A percentile compares a stretch with the other conserved stretches of the same genome.
These are phyloP conservation scores for Salix exigua DNA, from an alignment of 345 rosid species.

Conservation along the genomic window DNA sequence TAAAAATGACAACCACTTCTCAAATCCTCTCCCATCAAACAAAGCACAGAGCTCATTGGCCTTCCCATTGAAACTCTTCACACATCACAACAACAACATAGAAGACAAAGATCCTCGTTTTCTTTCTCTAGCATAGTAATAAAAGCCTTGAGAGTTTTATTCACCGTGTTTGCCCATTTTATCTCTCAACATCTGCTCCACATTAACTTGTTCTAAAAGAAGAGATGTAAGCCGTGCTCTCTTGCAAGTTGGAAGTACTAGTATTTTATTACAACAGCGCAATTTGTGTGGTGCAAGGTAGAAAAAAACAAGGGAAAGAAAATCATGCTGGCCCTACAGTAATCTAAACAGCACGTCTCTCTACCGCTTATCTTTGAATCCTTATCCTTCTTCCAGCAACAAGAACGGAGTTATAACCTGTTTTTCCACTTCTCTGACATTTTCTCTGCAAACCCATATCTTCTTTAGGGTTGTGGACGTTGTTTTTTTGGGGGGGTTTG, in stretches of 20 bases:
- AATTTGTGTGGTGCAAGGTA: not conserved
- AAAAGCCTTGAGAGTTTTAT: not conserved
- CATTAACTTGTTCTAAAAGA: too few relatives aligned
- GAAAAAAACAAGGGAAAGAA: not conserved
- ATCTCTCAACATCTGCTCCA: not conserved
- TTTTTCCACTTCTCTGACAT: not conserved
- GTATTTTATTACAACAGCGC: not conserved
- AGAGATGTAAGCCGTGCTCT: not conserved
- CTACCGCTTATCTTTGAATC: slow-evolving; percentile 48
- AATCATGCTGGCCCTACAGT: slow-evolving; percentile 41
- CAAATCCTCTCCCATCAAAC: too few relatives aligned
- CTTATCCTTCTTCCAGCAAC: slow-evolving; percentile 40
- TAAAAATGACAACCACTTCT: not conserved
- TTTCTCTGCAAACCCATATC: not conserved
- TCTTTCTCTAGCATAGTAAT: not conserved
- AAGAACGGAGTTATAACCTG: not conserved
- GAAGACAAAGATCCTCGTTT: not conserved
- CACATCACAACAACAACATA: not conserved
- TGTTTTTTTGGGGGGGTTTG: slow-evolving; percentile 2
- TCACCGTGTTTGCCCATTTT: not conserved
- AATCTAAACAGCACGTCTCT: slow-evolving; percentile 36
- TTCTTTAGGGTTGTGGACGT: not conserved
- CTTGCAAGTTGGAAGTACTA: not conserved
- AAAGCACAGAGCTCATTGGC: too few relatives aligned
- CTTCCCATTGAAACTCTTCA: not conserved